phyloP scores from a whole-genome alignment of 345 rosid genomes.

The Salix viminalis region DNA sequence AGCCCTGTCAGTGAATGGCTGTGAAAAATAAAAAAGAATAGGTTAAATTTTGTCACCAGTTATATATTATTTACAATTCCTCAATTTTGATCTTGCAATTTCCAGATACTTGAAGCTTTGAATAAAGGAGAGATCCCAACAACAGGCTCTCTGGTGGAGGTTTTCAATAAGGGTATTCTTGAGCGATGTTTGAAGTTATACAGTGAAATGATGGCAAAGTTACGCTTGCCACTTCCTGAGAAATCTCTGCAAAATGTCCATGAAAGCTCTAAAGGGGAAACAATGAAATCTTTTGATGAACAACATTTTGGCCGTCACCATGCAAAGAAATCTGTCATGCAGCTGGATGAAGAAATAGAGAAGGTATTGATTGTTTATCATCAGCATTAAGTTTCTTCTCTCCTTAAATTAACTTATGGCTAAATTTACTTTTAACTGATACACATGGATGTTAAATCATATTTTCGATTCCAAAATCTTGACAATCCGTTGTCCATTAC shows the following conservation, averaged over 20 bases:
- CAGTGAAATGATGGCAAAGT: slow-evolving; percentile 55
- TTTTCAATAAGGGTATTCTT: slow-evolving; percentile 88
- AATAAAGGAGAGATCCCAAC: slow-evolving; percentile 99
- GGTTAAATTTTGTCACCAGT: not conserved
- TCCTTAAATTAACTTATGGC: not conserved
- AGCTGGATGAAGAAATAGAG: slow-evolving; percentile 72
- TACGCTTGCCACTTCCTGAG: slow-evolving; percentile 64
- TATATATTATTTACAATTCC: not conserved
- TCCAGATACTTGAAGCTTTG: slow-evolving; percentile 93
- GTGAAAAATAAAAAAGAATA: not conserved
- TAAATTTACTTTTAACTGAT: not conserved
- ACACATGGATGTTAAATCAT: not conserved
- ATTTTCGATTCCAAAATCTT: not conserved
- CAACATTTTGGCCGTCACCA: slow-evolving; percentile 96
- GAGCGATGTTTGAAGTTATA: slow-evolving; percentile 82
- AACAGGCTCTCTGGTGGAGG: slow-evolving; percentile 96
- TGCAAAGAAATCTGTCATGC: slow-evolving; percentile 73
- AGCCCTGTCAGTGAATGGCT: not conserved
- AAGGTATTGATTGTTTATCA: slow-evolving; percentile 47
- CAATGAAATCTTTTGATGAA: slow-evolving; percentile 66
- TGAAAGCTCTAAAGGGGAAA: slow-evolving; percentile 50
- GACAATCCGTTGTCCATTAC: too few relatives aligned
- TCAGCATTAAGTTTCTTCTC: not conserved
- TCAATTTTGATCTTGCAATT: slow-evolving; percentile 12
- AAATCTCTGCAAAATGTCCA: slow-evolving; percentile 62